Base-by-base conservation (phyloP, 2,329 filamentous ascomycete species). In the Byssochlamys sp. region DNA sequence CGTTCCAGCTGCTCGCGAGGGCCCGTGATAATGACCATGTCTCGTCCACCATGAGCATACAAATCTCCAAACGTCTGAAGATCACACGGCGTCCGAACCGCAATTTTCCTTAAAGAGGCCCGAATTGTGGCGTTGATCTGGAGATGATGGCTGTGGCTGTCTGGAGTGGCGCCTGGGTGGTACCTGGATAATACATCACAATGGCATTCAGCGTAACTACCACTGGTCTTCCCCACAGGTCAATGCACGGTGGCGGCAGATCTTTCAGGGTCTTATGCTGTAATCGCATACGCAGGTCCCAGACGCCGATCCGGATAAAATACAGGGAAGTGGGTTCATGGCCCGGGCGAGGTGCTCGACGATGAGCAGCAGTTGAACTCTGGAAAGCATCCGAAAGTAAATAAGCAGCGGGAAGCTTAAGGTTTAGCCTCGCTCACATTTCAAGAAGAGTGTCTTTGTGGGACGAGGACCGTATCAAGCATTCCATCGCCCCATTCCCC, bases 181-280 rank as follows among this genome's bases (percentile, higher is more conserved):
- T 58, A 59, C 60, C 60, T 63, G 57, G 53, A 55, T 56, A 57
- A 50, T 58, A 55, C 57, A 57, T 59, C 54, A 53, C 56, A 52
- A 57, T 60, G 55, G 53, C 55, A 53, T 58, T 55, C 57, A 55
- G 33, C 58, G 51, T 55, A 59, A 55, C 49, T 48, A 50, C 53
- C 52, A 39, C 54, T 59, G 60, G 51, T 45, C 57, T 58, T 56
- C 54, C 58, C 57, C 55, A 58, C 49, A 55, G 59, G 19, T 35
- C 57, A 59, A 57, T 59, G 56, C 55, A 57, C 59, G 62, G 56
- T 60, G 57, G 54, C 52, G 29, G 63, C 33, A 59, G 63, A 66
- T 67, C 64, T 62, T 53, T 54, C 54, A 60, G 58, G 59, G 60
- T 60, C 61, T 58, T 62, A 61, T 53, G 55, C 53, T 49, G 52